These are phyloP conservation scores for Tothia fuscella DNA, from an alignment of 2,329 filamentous ascomycete genomes.

Conservation along the genomic window DNA sequence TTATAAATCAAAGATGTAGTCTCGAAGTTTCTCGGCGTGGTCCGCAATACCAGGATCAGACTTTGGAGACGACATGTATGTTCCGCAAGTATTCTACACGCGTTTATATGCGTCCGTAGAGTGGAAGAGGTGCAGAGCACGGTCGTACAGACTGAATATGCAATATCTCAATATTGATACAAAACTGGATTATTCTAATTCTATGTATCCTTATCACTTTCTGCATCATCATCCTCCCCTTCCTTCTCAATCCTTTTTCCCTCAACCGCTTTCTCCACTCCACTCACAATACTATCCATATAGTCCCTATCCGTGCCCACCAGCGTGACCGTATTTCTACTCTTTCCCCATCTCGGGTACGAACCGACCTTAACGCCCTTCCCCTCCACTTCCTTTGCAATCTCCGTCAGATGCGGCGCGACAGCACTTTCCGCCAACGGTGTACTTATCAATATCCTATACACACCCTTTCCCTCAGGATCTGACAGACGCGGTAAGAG, in stretches of 20 bases:
- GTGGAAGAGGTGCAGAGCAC: no score
- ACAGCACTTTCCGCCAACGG: slow-evolving; percentile 77
- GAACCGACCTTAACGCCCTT: slow-evolving; percentile 86
- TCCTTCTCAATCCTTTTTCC: slow-evolving; percentile 60
- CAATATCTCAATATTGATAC: no score
- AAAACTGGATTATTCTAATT: no score
- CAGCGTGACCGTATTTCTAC: slow-evolving; percentile 78
- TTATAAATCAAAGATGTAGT: no score
- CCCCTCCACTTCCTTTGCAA: slow-evolving; percentile 60
- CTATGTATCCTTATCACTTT: slow-evolving; percentile 26
- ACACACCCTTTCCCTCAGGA: slow-evolving; percentile 68
- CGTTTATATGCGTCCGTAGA: no score
- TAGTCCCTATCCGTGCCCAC: slow-evolving; percentile 64
- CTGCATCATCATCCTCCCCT: slow-evolving; percentile 39
- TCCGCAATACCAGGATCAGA: no score
- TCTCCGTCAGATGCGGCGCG: slow-evolving; percentile 67
- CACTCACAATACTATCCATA: slow-evolving; percentile 64
- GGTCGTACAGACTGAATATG: no score
- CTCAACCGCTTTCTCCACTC: slow-evolving; percentile 66
- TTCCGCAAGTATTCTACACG: no score
- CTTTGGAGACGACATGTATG: no score
- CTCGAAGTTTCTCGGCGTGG: no score
- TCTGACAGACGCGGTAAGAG: slow-evolving; percentile 62
- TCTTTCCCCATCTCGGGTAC: slow-evolving; percentile 86
- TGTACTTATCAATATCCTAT: slow-evolving; percentile 73